A percentile compares a stretch with the other conserved stretches of the same genome.
Conservation (phyloP, 352 stramenopile genomes). For the Phytophthora cactorum region DNA sequence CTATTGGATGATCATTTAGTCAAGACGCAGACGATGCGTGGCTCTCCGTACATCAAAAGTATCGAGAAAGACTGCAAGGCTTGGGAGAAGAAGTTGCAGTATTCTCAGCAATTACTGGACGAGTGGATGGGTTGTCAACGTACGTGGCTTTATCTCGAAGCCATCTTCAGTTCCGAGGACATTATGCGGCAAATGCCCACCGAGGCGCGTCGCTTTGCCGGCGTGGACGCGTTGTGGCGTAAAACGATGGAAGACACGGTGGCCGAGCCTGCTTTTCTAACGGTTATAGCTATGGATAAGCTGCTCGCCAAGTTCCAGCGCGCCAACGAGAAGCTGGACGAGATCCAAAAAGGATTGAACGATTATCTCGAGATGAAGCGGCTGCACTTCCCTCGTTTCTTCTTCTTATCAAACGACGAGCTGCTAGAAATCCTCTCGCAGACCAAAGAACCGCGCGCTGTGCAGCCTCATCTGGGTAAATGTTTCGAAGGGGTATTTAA, state of each 20-base stretch:
- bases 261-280: slow-evolving; percentile 91
- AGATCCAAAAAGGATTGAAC: slow-evolving; percentile 94
- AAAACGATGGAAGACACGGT: slow-evolving; percentile 94
- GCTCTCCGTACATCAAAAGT: slow-evolving; percentile 94
- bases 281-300: slow-evolving; percentile 89
- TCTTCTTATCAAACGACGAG: slow-evolving; percentile 95
- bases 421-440: slow-evolving; percentile 94
- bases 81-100: slow-evolving; percentile 92
- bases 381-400: slow-evolving; percentile 93
- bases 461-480: slow-evolving; percentile 92
- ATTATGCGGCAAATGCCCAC: slow-evolving; percentile 97
- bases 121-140: slow-evolving; percentile 95
- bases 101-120: slow-evolving; percentile 92
- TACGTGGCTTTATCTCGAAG: slow-evolving; percentile 96
- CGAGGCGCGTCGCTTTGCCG: slow-evolving; percentile 89
- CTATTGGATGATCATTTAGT: slow-evolving; percentile 95
- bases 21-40: slow-evolving; percentile 96
- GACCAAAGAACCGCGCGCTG: slow-evolving; percentile 93
- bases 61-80: slow-evolving; percentile 93
- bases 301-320: slow-evolving; percentile 93
- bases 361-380: slow-evolving; percentile 96
- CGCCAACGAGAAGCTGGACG: slow-evolving; percentile 94
- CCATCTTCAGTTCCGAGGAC: slow-evolving; percentile 95
- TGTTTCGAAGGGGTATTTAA: slow-evolving; percentile 92
- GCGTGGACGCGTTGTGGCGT: slow-evolving; percentile 90